Base-by-base conservation (phyloP, 371 early-diverging fungal species). In the Rhizopus sp. region DNA sequence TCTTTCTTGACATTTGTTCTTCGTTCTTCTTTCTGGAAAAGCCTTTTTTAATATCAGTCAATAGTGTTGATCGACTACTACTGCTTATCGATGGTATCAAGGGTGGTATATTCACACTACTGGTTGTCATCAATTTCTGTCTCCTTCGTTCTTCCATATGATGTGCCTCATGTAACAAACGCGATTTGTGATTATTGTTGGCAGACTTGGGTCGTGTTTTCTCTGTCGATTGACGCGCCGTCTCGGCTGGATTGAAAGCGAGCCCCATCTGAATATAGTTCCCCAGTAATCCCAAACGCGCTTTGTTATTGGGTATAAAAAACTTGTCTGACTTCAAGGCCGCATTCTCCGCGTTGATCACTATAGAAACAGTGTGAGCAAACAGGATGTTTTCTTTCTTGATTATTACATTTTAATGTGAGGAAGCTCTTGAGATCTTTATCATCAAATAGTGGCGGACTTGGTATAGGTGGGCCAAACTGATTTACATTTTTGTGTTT, bases 301-400 rank as follows among this genome's bases (percentile, higher is more conserved):
- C 84, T 55, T 83, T 71, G 16, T 68, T 69, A 51, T 82, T 83
- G 17, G 83, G 84, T 5, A 75, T 63, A 12, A 69, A 65, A 50
- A 85, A 69, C 44, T 77, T 76, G 4, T 89, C 90, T 9, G 92
- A 85, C 62, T 85, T 86, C 37, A 86, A 75, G 0, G 90, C 84
- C 12, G 92, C 88, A 66, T 87, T 86, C 66, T 91, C 90, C 16
- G 84, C 92, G 64, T 88, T 90, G 35, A 92, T 81, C 59, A 89
- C 88, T 77, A 59, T 10, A 35, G 15, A 9, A 10, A 37, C 12
- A 39, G 12, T 32, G 3, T 4, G 10, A 16, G 31, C 16, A 52
- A 35, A 56, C 35, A 42, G 37, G 17, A 29, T 45, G 35, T 31
- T 17, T 10, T 16, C 47, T 17, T 46, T n/a, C 13, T 37, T 17